Base-by-base conservation (phyloP, 2,329 filamentous ascomycete species). In the Calycina marina region DNA sequence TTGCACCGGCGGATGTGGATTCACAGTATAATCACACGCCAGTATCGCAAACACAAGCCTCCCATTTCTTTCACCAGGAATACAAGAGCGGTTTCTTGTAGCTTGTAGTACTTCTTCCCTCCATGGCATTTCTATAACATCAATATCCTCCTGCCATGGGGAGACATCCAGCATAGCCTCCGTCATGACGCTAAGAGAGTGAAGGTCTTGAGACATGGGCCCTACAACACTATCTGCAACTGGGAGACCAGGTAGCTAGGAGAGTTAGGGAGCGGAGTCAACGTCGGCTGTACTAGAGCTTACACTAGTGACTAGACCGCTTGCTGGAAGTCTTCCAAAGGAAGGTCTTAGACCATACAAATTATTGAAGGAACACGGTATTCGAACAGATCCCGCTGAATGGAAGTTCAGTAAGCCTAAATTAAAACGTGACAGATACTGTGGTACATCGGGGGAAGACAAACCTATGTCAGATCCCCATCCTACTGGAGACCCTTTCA, bases 111-210 rank as follows among this genome's bases (percentile, higher is more conserved):
- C 13, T 2, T 65, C 56, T 11, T 60, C 50, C 2, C 71, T 61
- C 64, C 72, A 81, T 0, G 74, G 74, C 0, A 81, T 56, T 6
- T 75, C 67, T 25, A 72, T 52, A 0, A 73, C 69, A 1, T 70
- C 54, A 0, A 76, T 75, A 47, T 82, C 77, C 35, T 66, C 53
- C 1, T 68, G 51, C 77, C 77, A 82, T 0, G 77, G 77, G 32
- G 69, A 44, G 14, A 62, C 62, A 4, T 55, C 56, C 1, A 82
- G 52, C 1, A 79, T 46, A 0, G 64, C 56, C 40, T 67, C 61
- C 2, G 70, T 59, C 2, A 72, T 44, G 2, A 79, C 51, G 14
- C 61, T 60, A 4, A 79, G 45, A 0, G 62, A 63, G 2, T 58
- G 56, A 1, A 65, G 51, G 1, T 65, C 69, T 0, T 63, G 64